Evolutionary conservation across 495 filamentous ascomycete genomes (phyloP), one percentile per base, ranked within the genome.

Genomic region (Penicillium samsonianum): DNA sequence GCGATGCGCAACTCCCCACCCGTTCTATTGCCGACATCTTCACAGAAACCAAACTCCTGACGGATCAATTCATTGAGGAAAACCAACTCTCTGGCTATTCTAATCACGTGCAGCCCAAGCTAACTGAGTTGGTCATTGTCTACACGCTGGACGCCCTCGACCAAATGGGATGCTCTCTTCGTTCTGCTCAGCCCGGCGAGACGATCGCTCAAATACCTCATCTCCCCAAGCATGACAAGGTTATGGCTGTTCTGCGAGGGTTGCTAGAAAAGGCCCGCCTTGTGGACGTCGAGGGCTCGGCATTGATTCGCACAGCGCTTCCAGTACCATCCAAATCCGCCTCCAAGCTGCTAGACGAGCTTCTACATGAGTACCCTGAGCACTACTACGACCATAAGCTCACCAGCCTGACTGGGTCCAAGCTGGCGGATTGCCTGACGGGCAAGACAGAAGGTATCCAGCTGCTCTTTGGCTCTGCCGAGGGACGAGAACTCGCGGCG

Each of bases 381-480:
- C 71, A 75, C 28, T 63, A 53, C 0, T 57, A 54, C 4, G 71
- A 70, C 12, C 67, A 78, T 52, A 69, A 70, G 30, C 74, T 84
- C 9, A 73, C 73, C 4, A 72, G 70, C 58, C 75, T 70, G 41
- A 70, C 75, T 0, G 81, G 81, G 7, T 62, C 51, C 10, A 67
- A 68, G 3, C 65, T 82, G 6, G 79, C 75, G 0, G 62, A 72
- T 0, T 72, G 78, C 2, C 58, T 84, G 17, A 66, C 47, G 1
- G 80, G 80, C 4, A 60, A 75, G 31, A 66, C 64, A 8, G 78
- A 82, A 61, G 78, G 77, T 0, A 67, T 81, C 20, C 67, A 78
- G 44, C 53, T 83, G 10, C 73, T 83, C 7, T 82, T 84, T 41
- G 79, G 76, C 11, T 71, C 64, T 8, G 52, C 60, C 9, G 72